phyloP scores from a whole-genome alignment of 371 early-diverging fungal genomes.

The Apophysomyces elegans region DNA sequence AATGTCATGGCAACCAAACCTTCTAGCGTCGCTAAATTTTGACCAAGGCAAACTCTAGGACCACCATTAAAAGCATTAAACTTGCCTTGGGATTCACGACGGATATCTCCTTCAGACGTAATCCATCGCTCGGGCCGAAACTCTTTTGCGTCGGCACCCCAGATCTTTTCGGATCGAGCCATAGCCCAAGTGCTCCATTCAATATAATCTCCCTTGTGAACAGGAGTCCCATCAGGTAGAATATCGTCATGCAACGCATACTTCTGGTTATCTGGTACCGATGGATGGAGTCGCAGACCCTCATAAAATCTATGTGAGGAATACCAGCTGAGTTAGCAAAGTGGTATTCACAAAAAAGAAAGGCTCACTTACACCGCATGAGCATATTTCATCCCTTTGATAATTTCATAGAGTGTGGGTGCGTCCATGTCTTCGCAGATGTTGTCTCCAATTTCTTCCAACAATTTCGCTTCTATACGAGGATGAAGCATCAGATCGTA shows the following conservation, averaged over 20 bases:
- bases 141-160: constrained; percentile 63
- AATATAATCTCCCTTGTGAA: constrained; percentile 61
- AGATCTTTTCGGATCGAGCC: constrained; percentile 58
- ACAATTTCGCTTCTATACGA: constrained; percentile 55
- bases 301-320: constrained; percentile 40
- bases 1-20: constrained; percentile 40
- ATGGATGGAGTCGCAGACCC: constrained; percentile 71
- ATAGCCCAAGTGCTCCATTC: constrained; percentile 55
- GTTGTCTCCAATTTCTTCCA: constrained; percentile 57
- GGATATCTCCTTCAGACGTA: constrained; percentile 36
- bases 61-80: constrained; percentile 70
- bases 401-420: constrained; percentile 42
- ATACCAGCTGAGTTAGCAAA: not conserved
- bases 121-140: constrained; percentile 73
- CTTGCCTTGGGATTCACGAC: constrained; percentile 45
- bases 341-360: not conserved
- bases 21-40: constrained; percentile 51
- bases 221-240: constrained; percentile 69
- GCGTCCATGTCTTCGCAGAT: constrained; percentile 32
- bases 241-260: constrained; percentile 67
- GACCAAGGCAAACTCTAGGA: constrained; percentile 70
- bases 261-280: constrained; percentile 73
- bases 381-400: constrained; percentile 58
- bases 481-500: constrained; percentile 61
- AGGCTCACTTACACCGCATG: constrained; percentile 53